Conservation (phyloP, 352 stramenopile species). For the Globisporangium uncinulatum region DNA sequence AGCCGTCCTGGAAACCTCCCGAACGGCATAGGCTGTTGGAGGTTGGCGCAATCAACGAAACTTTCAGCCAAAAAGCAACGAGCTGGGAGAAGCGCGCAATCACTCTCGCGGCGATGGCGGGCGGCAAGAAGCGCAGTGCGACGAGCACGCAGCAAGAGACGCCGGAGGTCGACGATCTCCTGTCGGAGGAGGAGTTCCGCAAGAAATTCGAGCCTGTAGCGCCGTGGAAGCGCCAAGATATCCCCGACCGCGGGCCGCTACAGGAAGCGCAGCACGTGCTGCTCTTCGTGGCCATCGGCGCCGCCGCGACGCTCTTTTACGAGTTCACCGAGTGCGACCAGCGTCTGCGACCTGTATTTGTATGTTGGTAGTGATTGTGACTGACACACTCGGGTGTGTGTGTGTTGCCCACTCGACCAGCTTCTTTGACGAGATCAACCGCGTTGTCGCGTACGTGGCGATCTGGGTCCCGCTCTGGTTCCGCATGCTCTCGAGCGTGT, state of each 20-base stretch:
- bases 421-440: constrained; percentile 68
- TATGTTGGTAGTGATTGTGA: not conserved
- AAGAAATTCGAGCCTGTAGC: constrained; percentile 72
- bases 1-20: too few species aligned
- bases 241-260: constrained; percentile 73
- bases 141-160: constrained; percentile 7
- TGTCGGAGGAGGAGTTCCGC: constrained; percentile 46
- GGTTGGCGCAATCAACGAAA: too few species aligned
- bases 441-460: constrained; percentile 65
- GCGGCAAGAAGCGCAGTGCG: constrained; percentile 9
- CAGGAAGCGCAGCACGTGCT: constrained; percentile 50
- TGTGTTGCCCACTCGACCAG: constrained; percentile 9
- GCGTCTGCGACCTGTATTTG: constrained; percentile 3
- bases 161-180: constrained; percentile 28
- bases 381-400: not conserved
- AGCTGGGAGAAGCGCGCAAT: too few species aligned
- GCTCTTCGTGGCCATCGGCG: constrained; percentile 65
- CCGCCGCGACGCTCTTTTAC: constrained; percentile 63
- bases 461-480: constrained; percentile 85
- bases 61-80: too few species aligned
- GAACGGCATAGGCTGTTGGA: too few species aligned
- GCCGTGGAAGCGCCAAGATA: constrained; percentile 74
- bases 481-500: constrained; percentile 59
- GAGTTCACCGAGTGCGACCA: constrained; percentile 44
- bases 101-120: not conserved